Base-by-base conservation (phyloP, 1,139 yeast species). In the Blastobotrys petasosporus region DNA sequence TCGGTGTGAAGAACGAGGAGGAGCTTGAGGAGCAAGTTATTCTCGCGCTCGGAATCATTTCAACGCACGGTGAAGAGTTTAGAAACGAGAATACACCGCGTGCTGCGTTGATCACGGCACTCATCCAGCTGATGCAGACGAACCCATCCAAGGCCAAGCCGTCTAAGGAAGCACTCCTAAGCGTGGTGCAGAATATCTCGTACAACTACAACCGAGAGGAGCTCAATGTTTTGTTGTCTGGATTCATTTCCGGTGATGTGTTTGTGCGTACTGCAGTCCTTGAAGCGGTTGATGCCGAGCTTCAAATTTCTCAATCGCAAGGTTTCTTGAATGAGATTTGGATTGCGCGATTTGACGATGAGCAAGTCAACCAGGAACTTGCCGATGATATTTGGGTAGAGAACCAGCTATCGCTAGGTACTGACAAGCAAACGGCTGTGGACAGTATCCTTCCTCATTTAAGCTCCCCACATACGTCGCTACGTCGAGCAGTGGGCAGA, bases 351-450 rank as follows among this genome's bases (percentile, higher is more conserved):
- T 88, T 83, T 61, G 96, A 88, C 60, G 80, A 79, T 41, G 88
- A 83, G 47, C 74, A 71, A 12, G 68, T 73, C 20, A 79, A 80
- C 49, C 74, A 80, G 12, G 82, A 79, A 37, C 59, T 83, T 30
- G 96, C 97, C 0, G 67, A 68, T 25, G 82, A 92, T 2, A 84
- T 94, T 49, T 94, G 97, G 97, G 75, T 76, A 30, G 96, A 88
- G 55, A 86, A 80, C 59, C 72, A 70, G 1, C 44, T 65, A 77
- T 36, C 52, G 59, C 3, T 84, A 68, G 25, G 25, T 20, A 61
- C 73, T 83, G 52, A 77, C 71, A 46, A 73, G 36, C 47, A 46
- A 37, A 32, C 42, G 3, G 33, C 43, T 9, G 43, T 42, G 10
- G 44, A 34, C 5, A 25, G 42, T 7, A 32, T 35, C n/a, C 16